Evolutionary conservation across 768 basidiomycete species (phyloP).

Genomic region (Termitomyces titanicus): DNA sequence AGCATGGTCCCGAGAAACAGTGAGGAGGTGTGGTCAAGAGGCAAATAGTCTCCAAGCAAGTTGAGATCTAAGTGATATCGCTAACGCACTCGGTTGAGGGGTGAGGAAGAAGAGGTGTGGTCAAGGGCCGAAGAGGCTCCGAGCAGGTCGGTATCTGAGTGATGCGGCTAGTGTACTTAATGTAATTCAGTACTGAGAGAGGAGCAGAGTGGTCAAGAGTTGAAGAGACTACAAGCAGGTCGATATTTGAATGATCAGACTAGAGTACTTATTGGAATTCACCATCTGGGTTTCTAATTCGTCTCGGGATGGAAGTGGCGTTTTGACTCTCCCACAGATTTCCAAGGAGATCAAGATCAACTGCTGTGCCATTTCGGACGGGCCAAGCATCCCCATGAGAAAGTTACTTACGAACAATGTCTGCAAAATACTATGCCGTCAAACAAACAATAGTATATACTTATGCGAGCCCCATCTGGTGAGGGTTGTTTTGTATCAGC

Average conservation of each 20-base stretch:
- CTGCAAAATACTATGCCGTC: constrained; percentile 22
- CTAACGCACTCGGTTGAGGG: too few relatives aligned
- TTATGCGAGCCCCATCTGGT: constrained; percentile 10
- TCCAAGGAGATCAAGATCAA: constrained; percentile 20
- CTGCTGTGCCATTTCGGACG: constrained; percentile 17
- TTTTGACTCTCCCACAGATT: constrained; percentile 17
- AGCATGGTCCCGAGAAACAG: constrained; percentile 15
- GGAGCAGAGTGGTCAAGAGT: too few relatives aligned
- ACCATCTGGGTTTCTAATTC: constrained; percentile 16
- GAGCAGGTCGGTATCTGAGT: constrained; percentile 16
- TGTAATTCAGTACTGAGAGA: constrained; percentile 3
- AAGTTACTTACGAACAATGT: constrained; percentile 18
- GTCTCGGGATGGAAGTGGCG: constrained; percentile 23
- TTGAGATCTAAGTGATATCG: too few relatives aligned
- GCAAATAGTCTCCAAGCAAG: too few relatives aligned
- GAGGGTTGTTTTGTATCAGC: too few relatives aligned
- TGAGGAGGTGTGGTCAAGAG: background rate
- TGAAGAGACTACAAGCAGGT: constrained; percentile 10
- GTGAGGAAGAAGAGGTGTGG: background rate
- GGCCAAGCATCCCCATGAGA: constrained; percentile 19
- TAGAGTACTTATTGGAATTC: constrained; percentile 16
- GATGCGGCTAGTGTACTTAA: constrained; percentile 22
- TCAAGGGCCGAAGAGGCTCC: constrained; percentile 1
- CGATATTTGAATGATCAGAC: constrained; percentile 20
- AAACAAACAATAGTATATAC: constrained; percentile 16